Base-by-base conservation (phyloP, 352 stramenopile genomes). In the Discostella stelligera region DNA sequence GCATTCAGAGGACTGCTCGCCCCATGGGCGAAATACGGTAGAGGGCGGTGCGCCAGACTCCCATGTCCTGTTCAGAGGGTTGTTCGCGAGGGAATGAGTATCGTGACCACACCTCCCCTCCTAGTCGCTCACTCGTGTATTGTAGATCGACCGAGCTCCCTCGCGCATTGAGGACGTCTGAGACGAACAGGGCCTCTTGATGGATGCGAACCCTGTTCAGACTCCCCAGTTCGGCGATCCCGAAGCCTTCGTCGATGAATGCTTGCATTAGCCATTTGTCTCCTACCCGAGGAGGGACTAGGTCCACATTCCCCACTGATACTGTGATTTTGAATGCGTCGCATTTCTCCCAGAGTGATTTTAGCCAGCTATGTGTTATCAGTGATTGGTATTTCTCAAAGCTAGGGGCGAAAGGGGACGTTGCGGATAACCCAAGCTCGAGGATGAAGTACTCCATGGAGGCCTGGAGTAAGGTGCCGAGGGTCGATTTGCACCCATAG, bases 181-280 rank as follows among this genome's bases (percentile, higher is more conserved):
- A 58, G 7, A 58, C 16, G 50, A 58, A 58, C 3, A 30, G 50
- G 9, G 30, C 50, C n/a, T 58, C 14, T 25, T 58, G 50, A 27
- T 58, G n/a, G 1, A 58, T 0, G 9, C 50, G n/a, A 27, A 58
- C 50, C 30, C 20, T 7, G 30, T 58, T 58, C 30, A 58, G 20
- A 37, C 50, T 21, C 50, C n/a, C 0, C 30, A 58, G 50, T 21
- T 58, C 50, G n/a, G 25, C 50, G 3, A 21, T 25, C 20, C 13
- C 30, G 50, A 30, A 58, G 50, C 30, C 30, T 58, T n/a, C 9
- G 20, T 18, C 30, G 50, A 58, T 25, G 14, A 58, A 58, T 25
- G 25, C 50, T 18, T 58, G 50, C 50, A 58, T 58, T 25, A 58
- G n/a, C 50, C 50, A 58, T 21, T 21, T 37, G 50, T 58, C 50